Evolutionary conservation across 1,284 basidiomycete species (phyloP).

Genomic region (Xerocomus minutiporus): DNA sequence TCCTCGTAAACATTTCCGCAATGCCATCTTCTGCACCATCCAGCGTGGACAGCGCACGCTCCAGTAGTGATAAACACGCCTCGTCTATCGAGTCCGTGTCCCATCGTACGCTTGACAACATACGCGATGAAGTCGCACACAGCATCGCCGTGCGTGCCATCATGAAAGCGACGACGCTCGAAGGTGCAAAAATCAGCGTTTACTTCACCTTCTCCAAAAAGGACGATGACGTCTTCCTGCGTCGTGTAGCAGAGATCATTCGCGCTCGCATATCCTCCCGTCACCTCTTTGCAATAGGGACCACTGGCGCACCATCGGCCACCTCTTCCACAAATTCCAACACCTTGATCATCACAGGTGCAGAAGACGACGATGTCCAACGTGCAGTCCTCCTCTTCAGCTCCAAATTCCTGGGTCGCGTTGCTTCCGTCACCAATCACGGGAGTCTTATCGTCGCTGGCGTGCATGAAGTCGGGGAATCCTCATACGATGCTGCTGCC

Average conservation of each 20-base stretch:
- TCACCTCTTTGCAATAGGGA: conserved; percentile 57
- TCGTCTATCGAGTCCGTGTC: background rate
- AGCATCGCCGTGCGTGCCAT: conserved; percentile 55
- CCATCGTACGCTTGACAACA: conserved; percentile 50
- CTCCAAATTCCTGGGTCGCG: conserved; percentile 61
- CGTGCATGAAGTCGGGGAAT: conserved; percentile 48
- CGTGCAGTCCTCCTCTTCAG: conserved; percentile 58
- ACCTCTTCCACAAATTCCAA: conserved; percentile 29
- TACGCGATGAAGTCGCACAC: conserved; percentile 58
- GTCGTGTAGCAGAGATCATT: conserved; percentile 47
- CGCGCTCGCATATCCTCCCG: conserved; percentile 36
- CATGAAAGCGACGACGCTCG: conserved; percentile 43
- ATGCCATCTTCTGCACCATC: conserved; percentile 30
- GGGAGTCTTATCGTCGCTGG: conserved; percentile 43
- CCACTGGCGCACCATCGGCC: conserved; percentile 35
- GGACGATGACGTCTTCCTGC: conserved; percentile 51
- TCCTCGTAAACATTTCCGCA: background rate
- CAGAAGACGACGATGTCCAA: conserved; percentile 50
- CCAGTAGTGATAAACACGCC: background rate
- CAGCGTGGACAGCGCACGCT: conserved; percentile 11
- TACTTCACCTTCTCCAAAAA: conserved; percentile 51
- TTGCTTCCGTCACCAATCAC: conserved; percentile 37
- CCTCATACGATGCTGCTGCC: conserved; percentile 55
- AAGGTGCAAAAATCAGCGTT: conserved; percentile 54
- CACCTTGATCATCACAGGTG: conserved; percentile 54